Evolutionary conservation across 805 yeast species (phyloP), one percentile per base, ranked within the genome.

Genomic region (Kodamaea restingae): DNA sequence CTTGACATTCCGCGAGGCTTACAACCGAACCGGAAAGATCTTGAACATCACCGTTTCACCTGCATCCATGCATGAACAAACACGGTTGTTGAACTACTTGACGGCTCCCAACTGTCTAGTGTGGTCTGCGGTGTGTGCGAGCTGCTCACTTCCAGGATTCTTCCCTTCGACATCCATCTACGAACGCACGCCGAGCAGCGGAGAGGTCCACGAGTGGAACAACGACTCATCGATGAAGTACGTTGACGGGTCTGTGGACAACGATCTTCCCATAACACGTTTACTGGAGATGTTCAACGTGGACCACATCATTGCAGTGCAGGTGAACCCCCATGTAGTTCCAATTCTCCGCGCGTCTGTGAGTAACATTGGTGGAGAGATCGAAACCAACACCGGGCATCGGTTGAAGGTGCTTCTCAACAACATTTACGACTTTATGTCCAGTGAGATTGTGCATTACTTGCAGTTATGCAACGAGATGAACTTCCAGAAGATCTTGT

Each of bases 211-310:
- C 41, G 88, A 88, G 50, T 93, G 98, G 98, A 76, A 79, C 39
- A 82, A 85, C 43, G 73, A 68, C 47, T 73, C 81, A 14, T 72
- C 87, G 0, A 77, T 83, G 26, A 83, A 84, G 51, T 93, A 84
- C 61, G 90, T 93, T 21, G 99, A 93, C 60, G 99, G 99, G 0
- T 88, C 96, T 0, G 96, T 93, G 6, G 95, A 91, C 54, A 86
- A 87, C 46, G 99, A 93, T 59, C 65, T 93, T 38, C 99, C 99
- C 3, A 82, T 88, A 18, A 74, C 95, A 2, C 74, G 97, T 49
- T 68, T 93, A 15, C 83, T 95, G 15, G 98, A 93, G 56, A 88
- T 93, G 96, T 93, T 93, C 60, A 91, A 93, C 54, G 96, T 93
- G 21, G 95, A 93, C 57, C 96, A 93, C 59, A 90, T 93, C 45